phyloP scores from a whole-genome alignment of 768 basidiomycete genomes.

The Imleria badia region DNA sequence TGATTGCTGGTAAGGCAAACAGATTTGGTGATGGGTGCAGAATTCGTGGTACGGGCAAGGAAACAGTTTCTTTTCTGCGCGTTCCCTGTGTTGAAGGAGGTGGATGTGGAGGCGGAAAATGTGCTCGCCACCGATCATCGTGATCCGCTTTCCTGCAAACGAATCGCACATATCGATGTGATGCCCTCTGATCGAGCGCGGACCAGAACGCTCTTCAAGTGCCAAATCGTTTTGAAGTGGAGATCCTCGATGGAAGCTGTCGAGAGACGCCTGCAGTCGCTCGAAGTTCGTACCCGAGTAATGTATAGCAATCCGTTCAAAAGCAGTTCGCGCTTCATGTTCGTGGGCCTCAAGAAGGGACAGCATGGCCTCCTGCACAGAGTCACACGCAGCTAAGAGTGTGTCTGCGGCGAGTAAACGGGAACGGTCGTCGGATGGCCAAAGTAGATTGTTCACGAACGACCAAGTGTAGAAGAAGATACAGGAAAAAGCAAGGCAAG shows the following conservation, averaged over 20 bases:
- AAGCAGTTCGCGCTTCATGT: not conserved
- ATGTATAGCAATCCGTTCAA: not conserved
- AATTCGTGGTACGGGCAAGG: constrained; percentile 45
- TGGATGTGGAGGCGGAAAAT: constrained; percentile 24
- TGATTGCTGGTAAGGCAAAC: constrained; percentile 22
- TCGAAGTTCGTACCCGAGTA: constrained; percentile 1
- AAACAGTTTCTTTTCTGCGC: constrained; percentile 18
- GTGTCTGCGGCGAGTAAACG: constrained; percentile 10
- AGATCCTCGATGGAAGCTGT: not conserved
- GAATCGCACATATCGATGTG: constrained; percentile 14
- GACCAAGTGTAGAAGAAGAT: constrained; percentile 3
- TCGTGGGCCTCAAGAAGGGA: constrained; percentile 2
- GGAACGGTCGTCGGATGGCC: not conserved
- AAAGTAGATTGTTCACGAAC: not conserved
- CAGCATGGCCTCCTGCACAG: constrained; percentile 8
- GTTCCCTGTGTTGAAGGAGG: constrained; percentile 23
- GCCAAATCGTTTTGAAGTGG: not conserved
- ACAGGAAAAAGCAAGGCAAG: not conserved
- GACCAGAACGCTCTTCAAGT: not conserved
- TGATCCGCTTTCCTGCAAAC: constrained; percentile 25
- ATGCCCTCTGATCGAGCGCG: not conserved
- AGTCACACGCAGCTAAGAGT: constrained; percentile 9
- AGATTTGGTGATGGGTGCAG: constrained; percentile 56
- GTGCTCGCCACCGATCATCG: constrained; percentile 30
- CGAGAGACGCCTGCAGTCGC: constrained; percentile 6